Conservation (phyloP, 352 stramenopile genomes). For the Globisporangium polare region DNA sequence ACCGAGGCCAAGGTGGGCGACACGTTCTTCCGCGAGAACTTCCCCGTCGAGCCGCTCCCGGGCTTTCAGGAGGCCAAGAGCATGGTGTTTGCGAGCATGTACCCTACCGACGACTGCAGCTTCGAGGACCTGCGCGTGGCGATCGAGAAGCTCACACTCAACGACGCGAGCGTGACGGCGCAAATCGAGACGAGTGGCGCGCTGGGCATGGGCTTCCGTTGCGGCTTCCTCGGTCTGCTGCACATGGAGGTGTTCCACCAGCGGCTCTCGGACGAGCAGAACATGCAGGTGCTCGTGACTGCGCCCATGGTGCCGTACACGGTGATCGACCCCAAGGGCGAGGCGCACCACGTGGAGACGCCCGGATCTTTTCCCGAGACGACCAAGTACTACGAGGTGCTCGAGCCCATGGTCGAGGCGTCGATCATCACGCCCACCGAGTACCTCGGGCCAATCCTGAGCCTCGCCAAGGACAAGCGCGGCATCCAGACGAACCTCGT, state of each 20-base stretch:
- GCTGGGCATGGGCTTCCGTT: conserved; percentile 95
- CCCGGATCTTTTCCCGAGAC: conserved; percentile 69
- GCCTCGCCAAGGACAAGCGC: conserved; percentile 90
- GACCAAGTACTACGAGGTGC: conserved; percentile 86
- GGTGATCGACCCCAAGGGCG: conserved; percentile 63
- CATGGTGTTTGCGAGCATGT: conserved; percentile 99
- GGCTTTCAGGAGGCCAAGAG: conserved; percentile 81
- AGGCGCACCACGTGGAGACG: conserved; percentile 52
- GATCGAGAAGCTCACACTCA: conserved; percentile 96
- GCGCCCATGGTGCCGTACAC: conserved; percentile 98
- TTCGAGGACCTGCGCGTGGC: conserved; percentile 96
- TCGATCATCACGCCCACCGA: conserved; percentile 95
- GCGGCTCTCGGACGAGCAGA: conserved; percentile 96
- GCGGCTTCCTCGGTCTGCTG: conserved; percentile 96
- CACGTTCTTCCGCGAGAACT: conserved; percentile 74
- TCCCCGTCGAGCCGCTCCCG: conserved; percentile 56
- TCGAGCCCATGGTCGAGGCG: conserved; percentile 96
- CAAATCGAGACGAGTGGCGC: conserved; percentile 94
- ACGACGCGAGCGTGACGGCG: conserved; percentile 95
- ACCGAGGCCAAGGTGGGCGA: conserved; percentile 93
- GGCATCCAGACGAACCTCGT: conserved; percentile 91
- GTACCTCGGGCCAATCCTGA: conserved; percentile 94
- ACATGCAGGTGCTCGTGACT: conserved; percentile 96
- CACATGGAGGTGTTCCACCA: conserved; percentile 99
- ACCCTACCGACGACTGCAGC: conserved; percentile 93